Evolutionary conservation across 441 rosid genomes (phyloP), one percentile per base, ranked within the genome.

Genomic region (Dalechampia spathulata): DNA sequence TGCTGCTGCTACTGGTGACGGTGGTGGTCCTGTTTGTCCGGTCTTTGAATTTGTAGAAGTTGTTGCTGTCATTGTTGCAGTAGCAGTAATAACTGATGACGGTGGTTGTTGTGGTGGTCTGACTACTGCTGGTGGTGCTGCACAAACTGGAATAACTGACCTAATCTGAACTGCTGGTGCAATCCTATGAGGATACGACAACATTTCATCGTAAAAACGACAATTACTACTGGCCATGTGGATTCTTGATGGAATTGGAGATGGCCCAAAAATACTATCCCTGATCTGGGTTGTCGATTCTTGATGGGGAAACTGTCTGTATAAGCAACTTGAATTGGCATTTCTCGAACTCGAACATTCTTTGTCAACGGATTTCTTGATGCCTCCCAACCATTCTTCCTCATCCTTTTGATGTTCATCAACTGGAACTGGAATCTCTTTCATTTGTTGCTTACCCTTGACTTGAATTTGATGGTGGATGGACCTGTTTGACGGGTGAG

Each of bases 91-190:
- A 16, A 47, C 55, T 40, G 72, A 8, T 26, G 68, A 52, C 11
- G 57, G 2, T 22, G 68, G 58, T 17, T 51, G 21, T 26, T 66
- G 39, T 2, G 55, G 60, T 49, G 67, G 55, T 38, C 68, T 64
- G 5, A 27, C 30, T 48, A 72, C 34, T 30, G 73, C 49, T n/a
- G 80, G 79, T 25, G 90, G 87, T 38, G 88, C 78, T 49, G 93
- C 72, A 56, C 84, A 83, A 32, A 87, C 93, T 36, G 96, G 90
- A 45, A 87, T 75, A 14, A 83, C 86, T 54, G 93, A 78, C 68
- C 96, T 81, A 49, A 85, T 83, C 27, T 81, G 89, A 70, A 87
- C 96, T 12, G 90, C 78, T 34, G 93, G 90, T 14, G 90, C 93
- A 17, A 77, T 67, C 43, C 57, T 73, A 37, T 61, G 72, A n/a